These are phyloP conservation scores for Terfezia claveryi DNA, from an alignment of 495 filamentous ascomycete genomes.

Conservation along the genomic window DNA sequence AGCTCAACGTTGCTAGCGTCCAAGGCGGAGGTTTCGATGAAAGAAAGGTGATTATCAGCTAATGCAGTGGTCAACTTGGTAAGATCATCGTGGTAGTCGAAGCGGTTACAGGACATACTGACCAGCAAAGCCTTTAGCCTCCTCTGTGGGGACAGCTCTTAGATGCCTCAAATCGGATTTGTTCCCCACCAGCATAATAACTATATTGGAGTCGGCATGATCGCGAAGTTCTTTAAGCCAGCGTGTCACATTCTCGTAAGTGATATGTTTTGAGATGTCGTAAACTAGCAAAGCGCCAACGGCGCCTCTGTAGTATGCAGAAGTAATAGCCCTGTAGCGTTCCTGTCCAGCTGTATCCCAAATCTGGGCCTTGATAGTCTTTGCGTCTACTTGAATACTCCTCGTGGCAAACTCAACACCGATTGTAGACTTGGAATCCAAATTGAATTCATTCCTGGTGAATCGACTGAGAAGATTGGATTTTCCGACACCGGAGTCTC, in stretches of 20 bases:
- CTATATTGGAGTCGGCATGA: slow-evolving; percentile 97
- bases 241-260: slow-evolving; percentile 94
- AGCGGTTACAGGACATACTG: slow-evolving; percentile 4
- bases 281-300: slow-evolving; percentile 96
- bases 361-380: slow-evolving; percentile 99
- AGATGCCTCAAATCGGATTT: slow-evolving; percentile 99
- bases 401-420: slow-evolving; percentile 98
- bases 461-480: slow-evolving; percentile 98
- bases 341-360: slow-evolving; percentile 99
- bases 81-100: not conserved
- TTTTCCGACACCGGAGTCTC: slow-evolving; percentile 97
- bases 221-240: slow-evolving; percentile 98
- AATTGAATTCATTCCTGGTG: slow-evolving; percentile 99
- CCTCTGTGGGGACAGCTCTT: slow-evolving; percentile 90
- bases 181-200: slow-evolving; percentile 99
- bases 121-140: slow-evolving; percentile 97
- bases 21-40: slow-evolving; percentile 97
- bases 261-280: slow-evolving; percentile 98
- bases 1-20: slow-evolving; percentile 99
- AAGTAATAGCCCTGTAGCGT: slow-evolving; percentile 95
- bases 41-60: slow-evolving; percentile 90
- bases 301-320: slow-evolving; percentile 93
- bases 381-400: slow-evolving; percentile 95
- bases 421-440: slow-evolving; percentile 99
- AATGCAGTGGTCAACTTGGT: not conserved